phyloP scores from a whole-genome alignment of 192 early-diverging fungal genomes.

The Backusella psychrophila region DNA sequence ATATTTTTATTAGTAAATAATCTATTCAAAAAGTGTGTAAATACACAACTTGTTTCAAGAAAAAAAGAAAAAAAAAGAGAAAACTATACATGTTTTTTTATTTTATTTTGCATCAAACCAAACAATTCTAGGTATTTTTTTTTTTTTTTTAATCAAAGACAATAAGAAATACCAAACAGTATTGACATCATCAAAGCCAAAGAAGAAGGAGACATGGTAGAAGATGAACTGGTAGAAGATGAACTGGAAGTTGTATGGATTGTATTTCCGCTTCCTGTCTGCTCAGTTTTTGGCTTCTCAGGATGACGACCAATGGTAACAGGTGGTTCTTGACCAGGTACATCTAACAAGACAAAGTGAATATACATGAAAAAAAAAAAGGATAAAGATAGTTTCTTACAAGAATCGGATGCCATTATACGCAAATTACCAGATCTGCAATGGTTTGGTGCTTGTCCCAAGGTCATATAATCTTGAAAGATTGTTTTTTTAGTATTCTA shows the following conservation, averaged over 20 bases:
- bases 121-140: background rate
- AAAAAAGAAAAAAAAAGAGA: too few species aligned
- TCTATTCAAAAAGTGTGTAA: too few species aligned
- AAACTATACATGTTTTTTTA: background rate
- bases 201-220: background rate
- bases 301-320: background rate
- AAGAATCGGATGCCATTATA: background rate
- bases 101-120: background rate
- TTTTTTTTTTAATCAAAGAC: background rate
- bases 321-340: background rate
- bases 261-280: background rate
- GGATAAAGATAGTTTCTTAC: background rate
- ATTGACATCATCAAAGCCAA: background rate
- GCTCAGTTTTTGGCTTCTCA: background rate
- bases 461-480: slow-evolving; percentile 5
- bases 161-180: background rate
- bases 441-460: slow-evolving; percentile 1
- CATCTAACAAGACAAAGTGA: background rate
- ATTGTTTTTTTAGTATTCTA: background rate
- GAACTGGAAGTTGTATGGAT: background rate
- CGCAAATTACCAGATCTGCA: slow-evolving; percentile 16
- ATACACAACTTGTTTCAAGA: too few species aligned
- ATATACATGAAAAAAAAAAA: background rate
- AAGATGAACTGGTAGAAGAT: background rate
- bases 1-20: too few species aligned